Evolutionary conservation across 2,329 filamentous ascomycete genomes (phyloP), one percentile per base, ranked within the genome.

Genomic region (Immersiporthe knoxdaviesiana): DNA sequence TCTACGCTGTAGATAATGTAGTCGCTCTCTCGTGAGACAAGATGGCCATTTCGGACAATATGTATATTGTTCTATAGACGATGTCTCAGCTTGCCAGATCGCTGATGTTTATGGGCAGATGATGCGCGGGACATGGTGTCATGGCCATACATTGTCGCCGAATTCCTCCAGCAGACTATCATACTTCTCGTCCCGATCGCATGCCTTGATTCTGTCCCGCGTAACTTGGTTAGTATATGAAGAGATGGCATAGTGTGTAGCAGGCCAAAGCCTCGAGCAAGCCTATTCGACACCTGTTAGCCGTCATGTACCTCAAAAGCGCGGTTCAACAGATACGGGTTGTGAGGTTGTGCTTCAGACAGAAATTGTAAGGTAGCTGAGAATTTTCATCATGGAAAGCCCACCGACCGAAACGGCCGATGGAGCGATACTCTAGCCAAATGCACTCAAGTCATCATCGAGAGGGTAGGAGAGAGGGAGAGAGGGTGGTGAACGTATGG

Each of bases 401-500:
- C 84, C 83, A 83, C 84, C 67, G 80, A 81, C 83, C 79, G 74
- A 84, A 81, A 81, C 77, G 81, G 79, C 83, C 82, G 83, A 85
- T 62, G 84, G 8, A 82, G 84, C 89, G 89, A 94, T 97, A 87
- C 95, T 98, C 95, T 93, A 98, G 95, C 95, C 95, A 98, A 98
- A 98, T 98, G 95, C 95, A 94, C 95, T 98, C 95, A 95, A 93
- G 95, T 98, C 95, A 98, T 98, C 95, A 97, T 94, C 79, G 80
- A 80, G 77, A 73, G 81, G 35, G 56, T 59, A 24, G 32, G 47
- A 76, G 70, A n/a, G 67, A 68, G 69, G 71, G 70, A 63, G 54
- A 66, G 63, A 65, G 8, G 56, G 37, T 59, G 32, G 30, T 21
- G 37, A 16, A 16, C 44, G 24, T 32, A 2, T 12, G 21, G 63